Base-by-base conservation (phyloP, 129 eudicot species). In the Flaveria bidentis region DNA sequence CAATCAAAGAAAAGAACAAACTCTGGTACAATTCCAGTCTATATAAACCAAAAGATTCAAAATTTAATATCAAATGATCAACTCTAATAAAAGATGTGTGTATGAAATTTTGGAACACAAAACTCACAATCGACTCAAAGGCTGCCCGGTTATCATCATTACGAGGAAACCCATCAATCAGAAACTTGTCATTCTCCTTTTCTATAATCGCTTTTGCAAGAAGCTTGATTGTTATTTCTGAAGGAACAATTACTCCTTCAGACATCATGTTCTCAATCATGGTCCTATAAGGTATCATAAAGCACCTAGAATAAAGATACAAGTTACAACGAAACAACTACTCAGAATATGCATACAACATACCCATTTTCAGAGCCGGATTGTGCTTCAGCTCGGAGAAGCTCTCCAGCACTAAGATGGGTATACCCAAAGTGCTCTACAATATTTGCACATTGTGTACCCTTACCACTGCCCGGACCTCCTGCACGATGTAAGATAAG, bases 401-500 rank as follows among this genome's bases (percentile, higher is more conserved):
- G 98, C 80, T 94, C 98, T 66, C 98, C 98, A 30, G 98, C 98
- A 88, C 98, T 94, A 33, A 94, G 93, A 87, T 94, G 98, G 65
- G 97, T 89, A 76, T 94, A 94, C 75, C 98, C 97, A 76, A 85
- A 94, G 39, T 91, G 82, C 77, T 91, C 76, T 9, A 94, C 98
- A 71, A 94, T 94, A 79, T 91, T 86, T 66, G 92, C 90, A 82
- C 98, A 91, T 74, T 94, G 98, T 72, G 98, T 94, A 30, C 98
- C 98, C 88, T 94, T 94, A 56, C 98, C 98, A 79, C 98, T 94
- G 69, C 98, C 98, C 2, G 98, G 97, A 66, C 98, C 98, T 82
- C 98, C 97, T 94, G 87, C 67, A 84, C 22, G 62, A 9, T 2
- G 10, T 63, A 49, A 39, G 46, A 63, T 49, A 69, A 77, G 52